Evolutionary conservation across 305 asterid species (phyloP).

Genomic region (Rubia peregrina): DNA sequence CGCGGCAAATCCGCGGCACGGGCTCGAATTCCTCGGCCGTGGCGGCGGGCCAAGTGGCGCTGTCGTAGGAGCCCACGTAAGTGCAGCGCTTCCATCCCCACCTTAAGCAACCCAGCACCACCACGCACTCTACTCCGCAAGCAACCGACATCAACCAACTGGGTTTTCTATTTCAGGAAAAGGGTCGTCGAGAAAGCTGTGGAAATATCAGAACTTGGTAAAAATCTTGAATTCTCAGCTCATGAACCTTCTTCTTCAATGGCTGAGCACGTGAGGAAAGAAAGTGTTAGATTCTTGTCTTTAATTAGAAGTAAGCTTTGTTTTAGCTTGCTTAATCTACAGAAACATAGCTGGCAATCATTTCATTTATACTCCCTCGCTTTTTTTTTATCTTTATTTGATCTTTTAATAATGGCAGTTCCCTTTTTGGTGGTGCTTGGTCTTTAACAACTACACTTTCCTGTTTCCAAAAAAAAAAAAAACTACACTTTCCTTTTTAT

Average conservation of each 20-base stretch:
- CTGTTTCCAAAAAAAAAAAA: too few relatives aligned
- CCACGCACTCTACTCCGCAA: constrained; percentile 78
- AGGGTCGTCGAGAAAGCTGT: constrained; percentile 2
- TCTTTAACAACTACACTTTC: too few relatives aligned
- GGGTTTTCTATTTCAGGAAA: constrained; percentile 3
- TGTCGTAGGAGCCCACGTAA: constrained; percentile 85
- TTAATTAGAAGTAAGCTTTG: background rate
- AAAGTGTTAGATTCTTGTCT: constrained; percentile 6
- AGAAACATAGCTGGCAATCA: background rate
- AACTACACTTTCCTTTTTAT: too few relatives aligned
- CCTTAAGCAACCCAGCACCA: constrained; percentile 66
- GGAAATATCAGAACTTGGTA: background rate
- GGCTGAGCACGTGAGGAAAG: constrained; percentile 3
- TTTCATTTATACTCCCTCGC: too few relatives aligned
- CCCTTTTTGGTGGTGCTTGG: too few relatives aligned
- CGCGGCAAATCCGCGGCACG: constrained; percentile 72
- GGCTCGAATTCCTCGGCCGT: constrained; percentile 69
- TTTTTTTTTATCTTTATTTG: too few relatives aligned
- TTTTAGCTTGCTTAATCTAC: background rate
- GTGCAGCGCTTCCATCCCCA: constrained; percentile 99
- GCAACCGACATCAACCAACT: constrained; percentile 47
- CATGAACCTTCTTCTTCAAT: background rate
- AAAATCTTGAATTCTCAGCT: background rate
- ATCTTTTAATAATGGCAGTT: too few relatives aligned
- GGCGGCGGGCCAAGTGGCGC: constrained; percentile 75